These are phyloP conservation scores for Microthlaspi erraticum DNA, from an alignment of 345 rosid species.

Conservation along the genomic window DNA sequence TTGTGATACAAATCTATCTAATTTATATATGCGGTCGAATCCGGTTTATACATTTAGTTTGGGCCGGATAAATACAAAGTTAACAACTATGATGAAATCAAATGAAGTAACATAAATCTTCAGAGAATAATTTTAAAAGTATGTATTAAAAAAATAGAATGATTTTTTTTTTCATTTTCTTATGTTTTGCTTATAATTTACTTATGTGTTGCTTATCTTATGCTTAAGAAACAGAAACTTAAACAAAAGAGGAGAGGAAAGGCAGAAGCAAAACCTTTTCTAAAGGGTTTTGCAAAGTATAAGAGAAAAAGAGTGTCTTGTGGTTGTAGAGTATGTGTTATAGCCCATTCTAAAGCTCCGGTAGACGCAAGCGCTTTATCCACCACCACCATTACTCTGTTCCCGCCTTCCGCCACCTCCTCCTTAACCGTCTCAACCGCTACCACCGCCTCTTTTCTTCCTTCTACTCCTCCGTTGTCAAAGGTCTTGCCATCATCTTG, in stretches of 20 bases:
- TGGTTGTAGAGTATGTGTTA: conserved; percentile 67
- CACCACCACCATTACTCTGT: conserved; percentile 88
- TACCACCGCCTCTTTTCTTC: conserved; percentile 21
- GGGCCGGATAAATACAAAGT: no score
- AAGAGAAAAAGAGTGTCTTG: conserved; percentile 70
- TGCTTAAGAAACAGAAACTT: no score
- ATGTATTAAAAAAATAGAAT: no score
- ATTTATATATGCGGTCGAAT: no score
- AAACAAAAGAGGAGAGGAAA: background rate
- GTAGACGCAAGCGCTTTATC: conserved; percentile 70
- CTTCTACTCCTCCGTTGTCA: conserved; percentile 28
- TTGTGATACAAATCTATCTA: no score
- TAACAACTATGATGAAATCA: no score
- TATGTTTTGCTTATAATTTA: no score
- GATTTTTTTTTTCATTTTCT: no score
- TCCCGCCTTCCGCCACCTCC: conserved; percentile 41
- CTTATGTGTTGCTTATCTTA: no score
- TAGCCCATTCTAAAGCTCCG: conserved; percentile 90
- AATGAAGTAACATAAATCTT: no score
- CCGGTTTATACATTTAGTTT: no score
- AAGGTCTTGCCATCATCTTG: conserved; percentile 36
- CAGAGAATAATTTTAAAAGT: no score
- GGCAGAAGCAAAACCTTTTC: conserved; percentile 47
- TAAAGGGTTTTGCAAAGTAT: conserved; percentile 52
- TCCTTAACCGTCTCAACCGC: conserved; percentile 19